Evolutionary conservation across 495 filamentous ascomycete species (phyloP), one percentile per base, ranked within the genome.

Genomic region (Patellaria atrata): DNA sequence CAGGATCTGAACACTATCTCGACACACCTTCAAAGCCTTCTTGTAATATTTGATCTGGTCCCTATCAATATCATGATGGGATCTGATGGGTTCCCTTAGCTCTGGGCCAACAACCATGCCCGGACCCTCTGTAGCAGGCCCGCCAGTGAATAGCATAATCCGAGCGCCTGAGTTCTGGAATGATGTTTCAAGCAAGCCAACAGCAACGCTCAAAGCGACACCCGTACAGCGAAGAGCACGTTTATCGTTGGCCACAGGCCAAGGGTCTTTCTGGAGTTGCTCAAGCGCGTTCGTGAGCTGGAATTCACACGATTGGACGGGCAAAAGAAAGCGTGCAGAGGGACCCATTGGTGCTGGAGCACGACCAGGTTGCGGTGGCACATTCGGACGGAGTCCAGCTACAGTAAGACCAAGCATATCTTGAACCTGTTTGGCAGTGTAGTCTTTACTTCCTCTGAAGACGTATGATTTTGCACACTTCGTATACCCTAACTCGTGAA

Each of bases 11-110:
- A 34, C 17, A 19, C n/a, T 24, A 10, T 18, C 15, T 37, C 10
- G 18, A 30, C 61, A 22, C 61, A 93, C 84, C 78, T 96, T 99
- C 10, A 93, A 59, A 27, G 91, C 89, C 60, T 96, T 96, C 69
- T 99, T 99, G 63, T 92, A 96, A 56, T 96, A 94, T 58, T 96
- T 99, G 64, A 94, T 93, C 50, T 94, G 94, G 53, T 99, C 91
- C 24, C 83, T 73, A 50, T 99, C 91, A 54, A 99, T 99, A 47
- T 99, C 91, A 53, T 99, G 91, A 62, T 99, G 91, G 22, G 91
- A 96, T 50, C 91, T 77, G 38, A 99, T 96, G 11, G 91, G 84
- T 54, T 99, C 91, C 56, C 85, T 79, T 43, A 99, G 60, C 58
- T 99, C 91, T n/a, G 86, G 84, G 0, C 85, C 84, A 56, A 99